phyloP scores from a whole-genome alignment of 352 stramenopile genomes.

The Vaucheria bursata region DNA sequence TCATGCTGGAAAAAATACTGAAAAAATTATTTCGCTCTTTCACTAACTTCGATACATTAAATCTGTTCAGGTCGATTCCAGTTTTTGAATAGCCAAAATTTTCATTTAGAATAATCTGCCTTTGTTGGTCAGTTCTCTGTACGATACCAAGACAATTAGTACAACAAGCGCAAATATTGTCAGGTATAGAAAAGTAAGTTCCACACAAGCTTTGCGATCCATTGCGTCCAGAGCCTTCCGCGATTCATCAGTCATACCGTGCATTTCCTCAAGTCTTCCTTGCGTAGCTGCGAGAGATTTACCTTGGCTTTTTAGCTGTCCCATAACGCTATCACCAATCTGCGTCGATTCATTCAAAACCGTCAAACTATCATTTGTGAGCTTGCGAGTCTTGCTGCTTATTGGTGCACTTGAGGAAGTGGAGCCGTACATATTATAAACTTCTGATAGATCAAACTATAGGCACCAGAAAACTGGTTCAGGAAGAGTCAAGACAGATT shows the following conservation, averaged over 20 bases:
- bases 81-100: no score
- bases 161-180: neutral
- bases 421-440: constrained; percentile 5
- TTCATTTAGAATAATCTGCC: neutral
- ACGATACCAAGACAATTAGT: neutral
- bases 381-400: neutral
- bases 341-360: neutral
- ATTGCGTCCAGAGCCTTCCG: neutral
- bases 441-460: no score
- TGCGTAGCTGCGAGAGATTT: neutral
- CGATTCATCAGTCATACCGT: neutral
- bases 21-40: no score
- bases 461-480: no score
- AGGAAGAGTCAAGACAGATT: no score
- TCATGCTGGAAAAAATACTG: no score
- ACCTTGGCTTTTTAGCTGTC: neutral
- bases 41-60: no score
- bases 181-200: neutral
- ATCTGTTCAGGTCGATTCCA: no score
- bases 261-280: neutral
- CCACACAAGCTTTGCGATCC: neutral
- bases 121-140: neutral
- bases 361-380: neutral
- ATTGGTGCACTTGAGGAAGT: neutral
- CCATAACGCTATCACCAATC: neutral